Conservation (phyloP, 1,284 basidiomycete species). For the Coniferiporia weirii region DNA sequence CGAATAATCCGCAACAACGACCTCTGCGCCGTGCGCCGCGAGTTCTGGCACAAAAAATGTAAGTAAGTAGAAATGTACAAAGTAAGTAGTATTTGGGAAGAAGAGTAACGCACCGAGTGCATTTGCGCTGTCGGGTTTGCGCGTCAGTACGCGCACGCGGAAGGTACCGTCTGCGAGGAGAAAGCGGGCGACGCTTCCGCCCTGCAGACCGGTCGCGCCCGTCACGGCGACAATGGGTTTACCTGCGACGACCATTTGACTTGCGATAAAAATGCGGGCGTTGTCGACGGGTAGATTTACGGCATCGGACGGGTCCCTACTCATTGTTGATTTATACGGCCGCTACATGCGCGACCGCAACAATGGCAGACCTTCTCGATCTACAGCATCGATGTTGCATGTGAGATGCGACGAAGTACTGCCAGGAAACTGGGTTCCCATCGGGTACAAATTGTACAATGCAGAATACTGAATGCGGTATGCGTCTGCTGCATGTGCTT, state of each 20-base stretch:
- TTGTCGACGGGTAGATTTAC: background rate
- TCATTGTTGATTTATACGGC: background rate
- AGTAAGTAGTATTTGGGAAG: background rate
- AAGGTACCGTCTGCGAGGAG: slow-evolving; percentile 19
- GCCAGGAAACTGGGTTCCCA: background rate
- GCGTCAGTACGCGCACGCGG: slow-evolving; percentile 18
- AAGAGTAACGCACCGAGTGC: slow-evolving; percentile 17
- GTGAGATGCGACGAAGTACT: background rate
- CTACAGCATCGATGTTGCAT: background rate
- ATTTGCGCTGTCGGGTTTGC: slow-evolving; percentile 16
- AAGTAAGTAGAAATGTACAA: background rate
- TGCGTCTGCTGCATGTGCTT: too few species aligned
- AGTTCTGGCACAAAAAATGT: too few species aligned
- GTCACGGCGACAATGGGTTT: slow-evolving; percentile 17
- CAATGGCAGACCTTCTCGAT: background rate
- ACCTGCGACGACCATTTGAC: slow-evolving; percentile 5
- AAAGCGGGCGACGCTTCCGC: slow-evolving; percentile 16
- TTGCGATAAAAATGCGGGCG: background rate
- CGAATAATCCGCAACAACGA: slow-evolving; percentile 24
- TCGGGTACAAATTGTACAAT: background rate
- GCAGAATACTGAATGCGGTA: too few species aligned
- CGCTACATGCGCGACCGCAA: too few species aligned
- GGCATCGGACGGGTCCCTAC: background rate
- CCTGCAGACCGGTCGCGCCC: slow-evolving; percentile 19
- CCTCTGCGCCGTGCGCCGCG: slow-evolving; percentile 23